These are phyloP conservation scores for Exophiala dermatitidis DNA, from an alignment of 2,329 filamentous ascomycete genomes.

Conservation along the genomic window DNA sequence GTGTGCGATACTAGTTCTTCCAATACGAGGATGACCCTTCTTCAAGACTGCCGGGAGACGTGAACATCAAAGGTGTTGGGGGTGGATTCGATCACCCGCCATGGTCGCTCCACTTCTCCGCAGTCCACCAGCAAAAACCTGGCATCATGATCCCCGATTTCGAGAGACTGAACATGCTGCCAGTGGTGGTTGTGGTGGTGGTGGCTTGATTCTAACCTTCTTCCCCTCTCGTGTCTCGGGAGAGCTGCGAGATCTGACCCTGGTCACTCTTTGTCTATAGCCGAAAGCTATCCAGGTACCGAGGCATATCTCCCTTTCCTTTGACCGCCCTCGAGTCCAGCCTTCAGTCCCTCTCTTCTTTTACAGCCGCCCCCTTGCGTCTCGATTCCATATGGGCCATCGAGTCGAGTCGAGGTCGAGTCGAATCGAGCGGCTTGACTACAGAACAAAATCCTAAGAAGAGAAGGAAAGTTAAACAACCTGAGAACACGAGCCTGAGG, in stretches of 20 bases:
- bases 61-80: too few relatives aligned
- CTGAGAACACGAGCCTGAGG: too few relatives aligned
- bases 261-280: not conserved
- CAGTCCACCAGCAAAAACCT: not conserved
- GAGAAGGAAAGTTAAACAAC: too few relatives aligned
- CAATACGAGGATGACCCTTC: too few relatives aligned
- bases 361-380: not conserved
- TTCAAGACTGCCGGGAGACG: too few relatives aligned
- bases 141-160: not conserved
- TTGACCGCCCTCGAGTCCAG: not conserved
- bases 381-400: not conserved
- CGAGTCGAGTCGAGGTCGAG: too few relatives aligned
- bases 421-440: too few relatives aligned
- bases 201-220: not conserved
- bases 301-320: not conserved
- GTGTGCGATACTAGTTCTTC: too few relatives aligned
- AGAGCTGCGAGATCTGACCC: not conserved
- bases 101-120: conserved; percentile 4
- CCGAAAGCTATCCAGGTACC: conserved; percentile 7
- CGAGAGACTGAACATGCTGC: not conserved
- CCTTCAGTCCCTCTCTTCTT: not conserved
- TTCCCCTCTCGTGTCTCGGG: not conserved
- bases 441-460: too few relatives aligned
- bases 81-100: not conserved
- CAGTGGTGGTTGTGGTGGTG: not conserved